Base-by-base conservation (phyloP, 306 rosid species). In the Parietaria judaica region DNA sequence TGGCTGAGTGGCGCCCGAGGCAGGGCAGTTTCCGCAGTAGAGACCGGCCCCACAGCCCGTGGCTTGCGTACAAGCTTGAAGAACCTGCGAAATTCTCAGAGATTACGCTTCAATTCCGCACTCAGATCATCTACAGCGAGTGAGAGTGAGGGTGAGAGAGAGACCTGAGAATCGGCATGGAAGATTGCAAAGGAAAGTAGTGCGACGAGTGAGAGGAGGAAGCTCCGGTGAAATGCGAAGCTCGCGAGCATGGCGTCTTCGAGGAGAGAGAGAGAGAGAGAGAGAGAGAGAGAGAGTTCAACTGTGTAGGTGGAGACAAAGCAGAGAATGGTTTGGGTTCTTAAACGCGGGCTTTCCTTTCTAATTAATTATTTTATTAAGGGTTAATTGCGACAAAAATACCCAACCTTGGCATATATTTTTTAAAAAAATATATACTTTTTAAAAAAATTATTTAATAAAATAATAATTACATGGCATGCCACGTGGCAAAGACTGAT, bases 1-100 rank as follows among this genome's bases (percentile, higher is more conserved):
- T 36, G 91, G 94, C 47, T 58, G 87, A 31, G 70, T 76, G 67
- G 72, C 73, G 41, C 86, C 96, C 46, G 75, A 56, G 76, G 86
- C 79, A 72, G 97, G 95, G 68, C 96, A 90, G 71, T 87, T 86
- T 53, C 96, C 91, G 73, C 97, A 90, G 69, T 90, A 90, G 39
- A 83, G 86, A 16, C 96, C 87, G 7, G 86, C 17, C 2, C 86
- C 86, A 71, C 97, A 91, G 74, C 87, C 91, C 16, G 81, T 60
- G 46, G 85, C 63, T 11, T 84, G 76, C 5, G 87, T 68, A 68
- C 97, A 90, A 72, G 97, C 68, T 76, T 87, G 89, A 54, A 83
- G 75, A 79, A 83, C 78, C 96, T 90, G 81, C 9, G 36, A 60
- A 79, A 76, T 60, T 48, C 35, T 8, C 3, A n/a, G 14, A 51